These are phyloP conservation scores for Erythrobasidium hasegawianum DNA, from an alignment of 1,284 basidiomycete genomes.

Conservation along the genomic window DNA sequence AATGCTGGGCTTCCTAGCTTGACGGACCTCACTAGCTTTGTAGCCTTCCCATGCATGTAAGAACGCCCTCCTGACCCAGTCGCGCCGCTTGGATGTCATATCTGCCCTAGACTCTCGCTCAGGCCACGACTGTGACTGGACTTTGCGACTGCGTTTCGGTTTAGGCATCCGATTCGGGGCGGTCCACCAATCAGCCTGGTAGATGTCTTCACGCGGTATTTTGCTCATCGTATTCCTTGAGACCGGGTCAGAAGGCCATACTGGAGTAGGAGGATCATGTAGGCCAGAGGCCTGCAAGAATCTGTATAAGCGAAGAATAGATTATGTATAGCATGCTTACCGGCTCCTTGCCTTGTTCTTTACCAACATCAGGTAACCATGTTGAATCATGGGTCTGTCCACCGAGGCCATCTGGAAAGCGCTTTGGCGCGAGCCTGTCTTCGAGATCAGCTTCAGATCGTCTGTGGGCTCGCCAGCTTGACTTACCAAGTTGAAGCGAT, in stretches of 20 bases:
- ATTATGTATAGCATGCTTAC: neutral
- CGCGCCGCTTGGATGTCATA: neutral
- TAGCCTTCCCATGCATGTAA: slow-evolving; percentile 29
- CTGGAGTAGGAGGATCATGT: slow-evolving; percentile 33
- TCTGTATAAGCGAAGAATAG: neutral
- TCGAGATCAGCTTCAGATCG: neutral
- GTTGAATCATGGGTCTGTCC: slow-evolving; percentile 10
- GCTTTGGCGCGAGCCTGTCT: slow-evolving; percentile 1
- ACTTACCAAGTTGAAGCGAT: slow-evolving; percentile 20
- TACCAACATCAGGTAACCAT: slow-evolving; percentile 12
- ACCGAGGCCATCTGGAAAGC: slow-evolving; percentile 18
- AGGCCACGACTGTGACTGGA: slow-evolving; percentile 5
- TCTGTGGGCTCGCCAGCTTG: neutral
- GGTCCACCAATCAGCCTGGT: slow-evolving; percentile 4
- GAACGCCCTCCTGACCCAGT: slow-evolving; percentile 52
- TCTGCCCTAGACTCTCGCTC: neutral
- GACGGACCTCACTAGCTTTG: slow-evolving; percentile 45
- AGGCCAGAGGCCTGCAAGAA: slow-evolving; percentile 16
- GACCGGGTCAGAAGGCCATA: slow-evolving; percentile 1
- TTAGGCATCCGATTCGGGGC: neutral
- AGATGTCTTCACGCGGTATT: neutral
- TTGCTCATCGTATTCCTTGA: neutral
- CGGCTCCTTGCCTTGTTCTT: slow-evolving; percentile 1
- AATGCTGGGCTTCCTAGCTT: slow-evolving; percentile 29
- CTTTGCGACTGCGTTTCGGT: slow-evolving; percentile 1